Base-by-base conservation (phyloP, 2,329 filamentous ascomycete species). In the Penicillium sp. region DNA sequence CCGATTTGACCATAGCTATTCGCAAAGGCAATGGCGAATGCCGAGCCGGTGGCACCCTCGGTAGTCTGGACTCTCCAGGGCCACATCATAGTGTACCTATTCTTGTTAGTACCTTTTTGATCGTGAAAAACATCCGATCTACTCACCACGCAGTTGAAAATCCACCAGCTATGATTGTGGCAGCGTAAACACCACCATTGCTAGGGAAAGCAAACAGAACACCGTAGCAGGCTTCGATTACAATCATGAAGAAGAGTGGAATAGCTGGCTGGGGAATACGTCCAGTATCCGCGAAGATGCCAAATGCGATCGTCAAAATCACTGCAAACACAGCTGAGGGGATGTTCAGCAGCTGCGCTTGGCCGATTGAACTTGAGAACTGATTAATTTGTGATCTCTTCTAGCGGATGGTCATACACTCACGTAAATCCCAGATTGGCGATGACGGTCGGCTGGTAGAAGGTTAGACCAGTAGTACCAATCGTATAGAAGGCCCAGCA, bases 1-100 rank as follows among this genome's bases (percentile, higher is more conserved):
- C 63, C 65, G 26, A 66, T 64, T n/a, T 67, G 65, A 2, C 65
- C 65, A 38, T 67, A 67, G 19, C 63, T 67, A 26, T 66, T 67
- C 6, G 59, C 65, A 56, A 67, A 67, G 14, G 61, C 65, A 28
- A 66, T 67, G 13, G 65, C 65, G 16, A 49, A 49, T 49, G 46
- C 46, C 3, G 46, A 49, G 14, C 46, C 46, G 22, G 46, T 49
- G 19, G 46, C 46, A 6, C 46, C 46, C 25, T 49, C 28, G 22
- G 43, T 46, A 46, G 43, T 46, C 25, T 46, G 22, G 13, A 46
- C 43, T 46, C 43, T 13, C 43, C 43, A 46, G 6, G 43, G 43
- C 43, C 43, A 46, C 43, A 49, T 33, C 46, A 33, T 49, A n/a
- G 46, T 49, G 46, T 49, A 30, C 46, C 46, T 49, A 54, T 51